These are phyloP conservation scores for Colletotrichum nymphaeae DNA, from an alignment of 2,329 filamentous ascomycete genomes.

Conservation along the genomic window DNA sequence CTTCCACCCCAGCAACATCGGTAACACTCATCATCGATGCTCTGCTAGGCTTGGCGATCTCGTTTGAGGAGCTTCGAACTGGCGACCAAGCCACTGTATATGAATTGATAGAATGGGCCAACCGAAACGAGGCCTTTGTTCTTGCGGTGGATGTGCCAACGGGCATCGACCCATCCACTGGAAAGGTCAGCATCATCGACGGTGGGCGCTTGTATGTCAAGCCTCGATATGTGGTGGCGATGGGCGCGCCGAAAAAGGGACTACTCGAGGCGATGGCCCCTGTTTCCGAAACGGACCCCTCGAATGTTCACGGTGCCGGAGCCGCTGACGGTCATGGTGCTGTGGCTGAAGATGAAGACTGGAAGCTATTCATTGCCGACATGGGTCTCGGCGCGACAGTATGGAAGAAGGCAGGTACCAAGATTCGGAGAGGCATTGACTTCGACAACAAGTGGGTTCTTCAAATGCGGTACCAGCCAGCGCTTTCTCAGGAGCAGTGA, in stretches of 20 bases:
- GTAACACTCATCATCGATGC: slow-evolving; percentile 90
- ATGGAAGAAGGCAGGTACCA: slow-evolving; percentile 86
- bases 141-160: slow-evolving; percentile 92
- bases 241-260: slow-evolving; percentile 89
- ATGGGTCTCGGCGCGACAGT: slow-evolving; percentile 86
- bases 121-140: slow-evolving; percentile 84
- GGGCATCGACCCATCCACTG: slow-evolving; percentile 84
- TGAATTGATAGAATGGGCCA: slow-evolving; percentile 93
- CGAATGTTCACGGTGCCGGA: background rate
- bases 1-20: slow-evolving; percentile 50
- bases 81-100: slow-evolving; percentile 87
- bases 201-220: slow-evolving; percentile 83
- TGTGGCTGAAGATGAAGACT: slow-evolving; percentile 65
- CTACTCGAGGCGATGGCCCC: slow-evolving; percentile 80
- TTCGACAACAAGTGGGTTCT: slow-evolving; percentile 91
- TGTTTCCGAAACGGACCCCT: slow-evolving; percentile 55
- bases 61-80: slow-evolving; percentile 88
- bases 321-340: slow-evolving; percentile 39
- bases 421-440: slow-evolving; percentile 84
- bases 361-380: slow-evolving; percentile 87
- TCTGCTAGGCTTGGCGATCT: slow-evolving; percentile 84
- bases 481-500: slow-evolving; percentile 8
- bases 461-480: slow-evolving; percentile 66
- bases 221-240: slow-evolving; percentile 83
- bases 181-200: slow-evolving; percentile 75